A percentile compares a stretch with the other conserved stretches of the same genome.
These are phyloP conservation scores for Dioscorea zingiberensis DNA, from an alignment of 106 monocot species.

Conservation along the genomic window DNA sequence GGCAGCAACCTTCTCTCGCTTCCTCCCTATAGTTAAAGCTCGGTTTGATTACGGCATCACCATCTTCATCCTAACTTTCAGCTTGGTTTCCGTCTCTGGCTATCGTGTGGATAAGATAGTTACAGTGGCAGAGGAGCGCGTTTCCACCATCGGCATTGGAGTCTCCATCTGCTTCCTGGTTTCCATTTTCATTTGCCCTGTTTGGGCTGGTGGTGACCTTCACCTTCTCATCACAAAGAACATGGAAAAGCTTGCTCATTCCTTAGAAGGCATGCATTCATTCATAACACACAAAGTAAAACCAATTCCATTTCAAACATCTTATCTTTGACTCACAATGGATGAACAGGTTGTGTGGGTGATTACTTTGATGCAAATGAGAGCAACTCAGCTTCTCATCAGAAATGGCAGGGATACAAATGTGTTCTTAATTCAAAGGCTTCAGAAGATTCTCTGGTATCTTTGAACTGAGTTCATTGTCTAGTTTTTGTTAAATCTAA, in stretches of 20 bases:
- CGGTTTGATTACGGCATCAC: conserved; percentile 53
- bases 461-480: too few relatives aligned
- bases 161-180: conserved; percentile 35
- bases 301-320: not conserved
- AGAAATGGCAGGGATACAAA: conserved; percentile 42
- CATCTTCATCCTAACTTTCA: conserved; percentile 57
- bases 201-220: conserved; percentile 49
- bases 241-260: conserved; percentile 56
- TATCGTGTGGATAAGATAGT: conserved; percentile 34
- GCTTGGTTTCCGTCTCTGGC: conserved; percentile 45
- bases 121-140: conserved; percentile 30
- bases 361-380: conserved; percentile 27
- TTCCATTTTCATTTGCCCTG: conserved; percentile 29
- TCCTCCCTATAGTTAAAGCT: conserved; percentile 36
- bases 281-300: not conserved
- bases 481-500: too few relatives aligned
- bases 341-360: conserved; percentile 24
- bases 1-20: conserved; percentile 48
- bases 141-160: conserved; percentile 40
- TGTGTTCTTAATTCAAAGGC: conserved; percentile 59
- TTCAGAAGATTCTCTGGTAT: conserved; percentile 50
- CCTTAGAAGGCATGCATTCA: conserved; percentile 29
- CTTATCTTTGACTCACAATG: too few relatives aligned
- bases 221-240: conserved; percentile 39
- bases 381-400: not conserved